Conservation (phyloP, 805 yeast genomes). For the Candida maris region DNA sequence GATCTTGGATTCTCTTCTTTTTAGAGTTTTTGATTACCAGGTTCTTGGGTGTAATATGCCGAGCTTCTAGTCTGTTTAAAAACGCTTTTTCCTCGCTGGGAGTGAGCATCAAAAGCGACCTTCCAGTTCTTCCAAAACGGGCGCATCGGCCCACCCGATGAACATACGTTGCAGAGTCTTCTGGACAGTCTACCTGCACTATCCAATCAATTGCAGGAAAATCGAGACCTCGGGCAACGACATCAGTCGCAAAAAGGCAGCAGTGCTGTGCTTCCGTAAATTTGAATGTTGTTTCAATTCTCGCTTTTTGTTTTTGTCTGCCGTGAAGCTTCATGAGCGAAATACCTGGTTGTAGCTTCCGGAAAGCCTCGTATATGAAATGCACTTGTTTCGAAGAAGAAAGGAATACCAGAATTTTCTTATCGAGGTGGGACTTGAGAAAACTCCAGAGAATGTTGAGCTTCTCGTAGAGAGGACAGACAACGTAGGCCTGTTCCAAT, state of each 20-base stretch:
- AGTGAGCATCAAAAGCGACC: slow-evolving; percentile 75
- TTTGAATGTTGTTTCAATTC: slow-evolving; percentile 76
- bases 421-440: slow-evolving; percentile 74
- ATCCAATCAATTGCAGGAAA: slow-evolving; percentile 95
- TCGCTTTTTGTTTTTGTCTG: slow-evolving; percentile 83
- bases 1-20: slow-evolving; percentile 71
- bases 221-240: slow-evolving; percentile 89
- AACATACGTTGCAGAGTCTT: slow-evolving; percentile 82
- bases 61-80: slow-evolving; percentile 54
- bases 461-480: slow-evolving; percentile 72
- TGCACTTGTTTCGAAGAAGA: slow-evolving; percentile 91
- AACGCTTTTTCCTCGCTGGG: slow-evolving; percentile 82
- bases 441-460: slow-evolving; percentile 84
- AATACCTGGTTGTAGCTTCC: slow-evolving; percentile 89
- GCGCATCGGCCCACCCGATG: slow-evolving; percentile 92
- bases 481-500: slow-evolving; percentile 78
- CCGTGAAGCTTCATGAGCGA: slow-evolving; percentile 84
- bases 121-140: slow-evolving; percentile 79
- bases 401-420: slow-evolving; percentile 76
- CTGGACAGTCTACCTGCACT: slow-evolving; percentile 89
- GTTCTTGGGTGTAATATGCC: slow-evolving; percentile 65
- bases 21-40: slow-evolving; percentile 73
- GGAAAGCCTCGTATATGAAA: slow-evolving; percentile 79
- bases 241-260: slow-evolving; percentile 85
- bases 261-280: slow-evolving; percentile 76